These are phyloP conservation scores for Vigna hirtella DNA, from an alignment of 306 rosid genomes.

Conservation along the genomic window DNA sequence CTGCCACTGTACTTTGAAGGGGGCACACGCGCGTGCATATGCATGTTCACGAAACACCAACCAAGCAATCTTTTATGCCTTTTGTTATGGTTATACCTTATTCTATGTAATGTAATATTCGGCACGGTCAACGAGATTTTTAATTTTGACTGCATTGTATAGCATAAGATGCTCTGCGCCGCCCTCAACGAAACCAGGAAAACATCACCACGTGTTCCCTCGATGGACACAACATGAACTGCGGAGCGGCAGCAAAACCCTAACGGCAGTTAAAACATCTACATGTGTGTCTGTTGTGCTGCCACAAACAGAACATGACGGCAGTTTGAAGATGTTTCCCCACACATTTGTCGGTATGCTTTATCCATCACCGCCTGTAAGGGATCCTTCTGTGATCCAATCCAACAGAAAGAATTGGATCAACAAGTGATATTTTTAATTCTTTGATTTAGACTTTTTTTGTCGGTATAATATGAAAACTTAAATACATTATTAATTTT, in stretches of 20 bases:
- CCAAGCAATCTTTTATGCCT: too few species aligned
- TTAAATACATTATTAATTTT: too few species aligned
- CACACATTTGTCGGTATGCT: slow-evolving; percentile 44
- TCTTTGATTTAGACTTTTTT: too few species aligned
- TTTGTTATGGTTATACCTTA: too few species aligned
- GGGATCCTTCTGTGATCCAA: not conserved
- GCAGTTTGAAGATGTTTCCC: slow-evolving; percentile 30
- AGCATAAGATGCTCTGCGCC: slow-evolving; percentile 24
- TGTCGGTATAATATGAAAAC: too few species aligned
- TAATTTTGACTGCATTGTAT: slow-evolving; percentile 52
- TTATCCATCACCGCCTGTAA: slow-evolving; percentile 41
- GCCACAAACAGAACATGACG: slow-evolving; percentile 45
- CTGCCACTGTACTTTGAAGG: not conserved
- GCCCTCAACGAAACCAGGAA: not conserved
- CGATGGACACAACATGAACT: not conserved
- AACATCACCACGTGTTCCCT: slow-evolving; percentile 2
- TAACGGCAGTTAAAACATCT: slow-evolving; percentile 52
- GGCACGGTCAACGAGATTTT: slow-evolving; percentile 52
- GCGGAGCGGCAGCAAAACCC: slow-evolving; percentile 32
- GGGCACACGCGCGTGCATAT: not conserved
- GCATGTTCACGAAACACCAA: not conserved
- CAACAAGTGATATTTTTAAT: too few species aligned
- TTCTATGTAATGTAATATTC: slow-evolving; percentile 14
- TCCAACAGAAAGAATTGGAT: too few species aligned
- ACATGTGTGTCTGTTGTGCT: not conserved